Base-by-base conservation (phyloP, 805 yeast species). In the Yarrowia sp. region DNA sequence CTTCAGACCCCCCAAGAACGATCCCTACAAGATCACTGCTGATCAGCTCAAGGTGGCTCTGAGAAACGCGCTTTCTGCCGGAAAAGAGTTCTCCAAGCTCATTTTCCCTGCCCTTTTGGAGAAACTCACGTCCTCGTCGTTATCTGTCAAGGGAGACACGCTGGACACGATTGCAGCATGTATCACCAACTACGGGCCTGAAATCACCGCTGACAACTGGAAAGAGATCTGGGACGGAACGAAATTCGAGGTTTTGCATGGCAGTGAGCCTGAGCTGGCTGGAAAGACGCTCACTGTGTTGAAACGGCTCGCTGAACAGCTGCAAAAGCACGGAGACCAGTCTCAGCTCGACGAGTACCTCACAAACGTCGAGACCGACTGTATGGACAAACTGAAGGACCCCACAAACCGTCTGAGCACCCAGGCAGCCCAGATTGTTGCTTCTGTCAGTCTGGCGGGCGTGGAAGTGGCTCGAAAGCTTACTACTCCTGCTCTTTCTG, bases 1-100 rank as follows among this genome's bases (percentile, higher is more conserved):
- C 1, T 95, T 96, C 79, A 88, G 87, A 69, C 97, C 98, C 1
- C 97, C 98, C 3, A 81, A 83, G 72, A 91, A 91, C 76, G 97
- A 94, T 73, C 93, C 95, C 0, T 92, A 92, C 76, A 86, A 88
- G 71, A 90, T 92, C 72, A 86, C 97, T 0, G 86, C 92, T 0
- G 85, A 83, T 0, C 90, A 92, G 67, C 81, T 96, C 72, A 91
- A 91, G 75, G 53, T 74, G 11, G 82, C 85, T 8, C 80, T 95
- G 68, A 82, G 93, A 72, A 72, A 74, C 0, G 88, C 93, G 3
- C 82, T 92, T 53, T 81, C 91, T 1, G 81, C 92, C 15, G 86
- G 86, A 66, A 77, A 86, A 1, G 72, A 82, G 5, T 90, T 87
- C 76, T 91, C 93, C 0, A 83, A 84, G 52, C 97, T 91, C 73